A percentile compares a stretch with the other conserved stretches of the same genome.
Conservation (phyloP, 306 rosid genomes). For the Ziziphus jujuba region DNA sequence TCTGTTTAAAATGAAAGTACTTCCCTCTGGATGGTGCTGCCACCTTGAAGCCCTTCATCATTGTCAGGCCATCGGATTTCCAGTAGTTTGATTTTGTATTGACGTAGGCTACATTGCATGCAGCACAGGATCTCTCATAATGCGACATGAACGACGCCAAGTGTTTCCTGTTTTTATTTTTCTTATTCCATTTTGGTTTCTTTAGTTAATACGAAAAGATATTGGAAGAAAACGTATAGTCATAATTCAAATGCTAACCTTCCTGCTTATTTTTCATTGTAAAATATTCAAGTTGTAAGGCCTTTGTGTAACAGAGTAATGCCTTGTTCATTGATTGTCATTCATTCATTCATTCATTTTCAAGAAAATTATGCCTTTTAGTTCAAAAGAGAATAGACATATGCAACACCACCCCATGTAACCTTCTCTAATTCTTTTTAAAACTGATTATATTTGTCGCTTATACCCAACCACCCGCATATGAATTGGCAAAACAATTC, state of each 20-base stretch:
- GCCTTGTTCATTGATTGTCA: neutral
- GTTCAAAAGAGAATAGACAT: neutral
- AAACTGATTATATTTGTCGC: too few relatives aligned
- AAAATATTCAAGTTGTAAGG: conserved; percentile 23
- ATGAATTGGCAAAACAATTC: too few relatives aligned
- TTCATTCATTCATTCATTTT: too few relatives aligned
- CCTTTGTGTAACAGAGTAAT: conserved; percentile 3
- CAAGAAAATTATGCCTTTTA: neutral
- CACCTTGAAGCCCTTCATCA: conserved; percentile 10
- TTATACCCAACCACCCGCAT: too few relatives aligned
- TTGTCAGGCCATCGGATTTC: conserved; percentile 18
- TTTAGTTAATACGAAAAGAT: conserved; percentile 9
- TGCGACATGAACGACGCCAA: neutral
- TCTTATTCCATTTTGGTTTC: neutral
- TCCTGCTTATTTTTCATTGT: conserved; percentile 29
- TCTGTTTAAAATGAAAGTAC: conserved; percentile 47
- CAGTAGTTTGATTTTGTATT: conserved; percentile 8
- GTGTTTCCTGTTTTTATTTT: neutral
- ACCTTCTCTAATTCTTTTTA: too few relatives aligned
- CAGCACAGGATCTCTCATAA: conserved; percentile 13
- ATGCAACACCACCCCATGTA: too few relatives aligned
- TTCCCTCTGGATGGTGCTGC: neutral
- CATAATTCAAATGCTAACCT: conserved; percentile 7
- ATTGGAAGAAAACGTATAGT: conserved; percentile 11
- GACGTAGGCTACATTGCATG: conserved; percentile 15